Base-by-base conservation (phyloP, 2,329 filamentous ascomycete species). In the Botrytis tulipae region DNA sequence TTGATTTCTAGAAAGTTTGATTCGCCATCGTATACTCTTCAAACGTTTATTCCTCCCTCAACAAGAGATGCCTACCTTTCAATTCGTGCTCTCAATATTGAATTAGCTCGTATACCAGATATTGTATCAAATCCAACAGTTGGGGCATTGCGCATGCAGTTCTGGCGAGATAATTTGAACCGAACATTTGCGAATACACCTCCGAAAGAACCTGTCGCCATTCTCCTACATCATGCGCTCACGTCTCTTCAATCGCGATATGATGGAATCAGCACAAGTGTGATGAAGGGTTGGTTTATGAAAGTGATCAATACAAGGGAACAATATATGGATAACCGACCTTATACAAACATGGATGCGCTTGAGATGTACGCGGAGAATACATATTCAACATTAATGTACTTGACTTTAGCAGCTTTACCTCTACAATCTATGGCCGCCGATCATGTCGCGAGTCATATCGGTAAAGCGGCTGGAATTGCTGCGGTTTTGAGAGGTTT, bases 401-500 rank as follows among this genome's bases (percentile, higher is more conserved):
- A 99, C 82, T 87, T 97, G 75, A 95, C 92, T 0, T 84, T 98
- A 54, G 93, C 93, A 29, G 87, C 92, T 10, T 84, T 98, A 73
- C 92, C 94, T 0, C 86, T 98, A 79, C 89, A 90, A 16, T 97
- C 93, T 1, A 87, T 97, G 79, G 92, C 95, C 37, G 90, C 94
- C 60, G 96, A 99, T 80, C 96, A 99, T 83, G 86, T 99, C 29
- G 95, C 95, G 14, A 97, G 93, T 72, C 96, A 99, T 82, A 93
- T 98, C 73, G 96, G 96, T 70, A 99, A 99, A 81, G 95, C 96
- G 0, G 92, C 90, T 67, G 96, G 96, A 14, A 98, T 99, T 72
- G 87, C 91, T 3, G 92, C 95, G 1, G 88, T 97, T 0, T 85
- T 99, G n/a, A 88, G 95, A 59, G 95, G 96, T 0, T 86, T 98